Evolutionary conservation across 2,329 filamentous ascomycete genomes (phyloP).

Genomic region (Cladophialophora chaetospira): DNA sequence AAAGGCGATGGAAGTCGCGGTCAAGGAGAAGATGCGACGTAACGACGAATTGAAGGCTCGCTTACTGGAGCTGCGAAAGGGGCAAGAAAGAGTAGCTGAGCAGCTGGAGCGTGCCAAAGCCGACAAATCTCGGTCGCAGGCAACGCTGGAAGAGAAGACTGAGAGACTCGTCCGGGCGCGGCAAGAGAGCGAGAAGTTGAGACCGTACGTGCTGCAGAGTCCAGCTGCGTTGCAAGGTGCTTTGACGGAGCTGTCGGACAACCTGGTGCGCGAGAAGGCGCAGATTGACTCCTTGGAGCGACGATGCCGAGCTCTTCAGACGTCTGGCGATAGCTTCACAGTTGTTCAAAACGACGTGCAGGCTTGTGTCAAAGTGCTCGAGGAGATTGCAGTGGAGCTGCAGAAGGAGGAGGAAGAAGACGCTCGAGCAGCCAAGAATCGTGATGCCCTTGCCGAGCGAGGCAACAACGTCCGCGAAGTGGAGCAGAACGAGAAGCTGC

Average conservation of each 20-base stretch:
- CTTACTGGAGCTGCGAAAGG: constrained; percentile 75
- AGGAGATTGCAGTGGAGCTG: constrained; percentile 82
- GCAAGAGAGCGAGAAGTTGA: constrained; percentile 84
- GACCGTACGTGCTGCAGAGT: constrained; percentile 89
- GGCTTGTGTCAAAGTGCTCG: constrained; percentile 82
- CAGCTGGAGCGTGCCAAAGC: constrained; percentile 80
- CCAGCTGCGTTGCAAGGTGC: constrained; percentile 79
- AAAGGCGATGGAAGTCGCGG: constrained; percentile 75
- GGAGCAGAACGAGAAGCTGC: constrained; percentile 79
- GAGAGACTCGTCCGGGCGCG: constrained; percentile 64
- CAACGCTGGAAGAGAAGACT: constrained; percentile 54
- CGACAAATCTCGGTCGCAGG: constrained; percentile 75
- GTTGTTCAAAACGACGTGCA: constrained; percentile 84
- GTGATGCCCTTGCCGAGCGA: constrained; percentile 83
- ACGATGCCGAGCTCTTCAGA: constrained; percentile 84
- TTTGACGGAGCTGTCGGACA: constrained; percentile 78
- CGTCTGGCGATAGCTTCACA: constrained; percentile 84
- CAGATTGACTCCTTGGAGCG: constrained; percentile 88
- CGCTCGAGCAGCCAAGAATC: constrained; percentile 74
- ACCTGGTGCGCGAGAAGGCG: constrained; percentile 73
- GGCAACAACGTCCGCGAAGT: constrained; percentile 90
- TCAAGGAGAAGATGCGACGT: constrained; percentile 79
- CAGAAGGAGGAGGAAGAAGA: constrained; percentile 90
- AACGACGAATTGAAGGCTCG: constrained; percentile 86
- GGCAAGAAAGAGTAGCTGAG: constrained; percentile 79